Base-by-base conservation (phyloP, 306 rosid genomes). In the Acacia confusa region DNA sequence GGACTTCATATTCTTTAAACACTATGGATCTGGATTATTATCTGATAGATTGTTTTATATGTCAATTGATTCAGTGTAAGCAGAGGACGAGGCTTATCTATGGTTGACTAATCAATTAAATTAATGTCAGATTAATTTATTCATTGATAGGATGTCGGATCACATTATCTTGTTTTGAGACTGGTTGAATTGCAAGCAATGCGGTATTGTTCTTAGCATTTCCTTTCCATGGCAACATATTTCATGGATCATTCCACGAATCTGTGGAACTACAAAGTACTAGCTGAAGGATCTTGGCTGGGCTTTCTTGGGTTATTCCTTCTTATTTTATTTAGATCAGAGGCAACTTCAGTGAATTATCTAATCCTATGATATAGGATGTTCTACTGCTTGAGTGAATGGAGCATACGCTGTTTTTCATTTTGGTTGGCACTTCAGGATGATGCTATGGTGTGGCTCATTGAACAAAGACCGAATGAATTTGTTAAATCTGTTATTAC, bases 341-440 rank as follows among this genome's bases (percentile, higher is more conserved):
- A 82, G 72, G 81, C 74, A 78, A 77, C 81, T 69, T 86, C 87
- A 70, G 70, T 69, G n/a, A 74, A 74, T 75, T 82, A 84, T 78
- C 79, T 78, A 70, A 82, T 86, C 58, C 61, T 69, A 72, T 74
- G 50, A 80, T 79, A 48, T 77, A 48, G 78, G 81, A 60, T 83
- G 74, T 58, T 90, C 83, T 47, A 70, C 82, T 28, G 38, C 84
- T 63, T 80, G 75, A 74, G 70, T 78, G 20, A 58, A 47, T 25
- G 87, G 88, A 83, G 85, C 84, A 80, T 84, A 81, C 79, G n/a
- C n/a, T 80, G 71, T 78, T 55, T 85, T 86, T 78, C 34, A 32
- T 87, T 86, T 67, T 85, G 74, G 44, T 74, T 86, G 77, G 70
- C 84, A 82, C 88, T 75, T 84, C 89, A 85, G 84, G 87, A 71